Evolutionary conservation across 2,329 filamentous ascomycete genomes (phyloP), one percentile per base, ranked within the genome.

Genomic region (Beauveria sp.): DNA sequence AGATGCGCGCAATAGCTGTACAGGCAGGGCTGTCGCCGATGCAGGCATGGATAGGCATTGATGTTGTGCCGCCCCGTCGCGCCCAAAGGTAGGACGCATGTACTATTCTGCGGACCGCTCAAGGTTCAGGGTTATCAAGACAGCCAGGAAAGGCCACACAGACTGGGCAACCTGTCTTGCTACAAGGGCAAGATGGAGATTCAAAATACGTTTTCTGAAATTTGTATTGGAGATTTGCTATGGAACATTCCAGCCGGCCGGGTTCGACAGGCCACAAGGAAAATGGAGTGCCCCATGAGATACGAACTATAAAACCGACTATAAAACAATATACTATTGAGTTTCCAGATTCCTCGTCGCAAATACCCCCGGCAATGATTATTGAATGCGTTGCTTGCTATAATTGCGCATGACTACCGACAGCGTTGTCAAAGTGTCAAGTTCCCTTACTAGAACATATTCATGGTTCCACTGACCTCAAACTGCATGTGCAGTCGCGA

Each of bases 1-100:
- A 60, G 58, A 60, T 60, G 49, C 49, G 57, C 47, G 38, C 26
- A 38, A 22, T 34, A 45, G 24, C 12, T 34, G 30, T 14, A 26
- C 28, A 46, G 40, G 49, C 46, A 60, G 58, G 58, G 58, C 38
- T 60, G 57, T 59, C 12, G 46, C 24, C 57, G 47, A 59, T 59
- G 49, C 49, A 53, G 26, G 28, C 50, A 53, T 49, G 47, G 49
- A 18, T 24, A 12, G 22, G 38, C 24, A 24, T 28, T 14, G 30
- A 7, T 47, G 20, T 8, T 34, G 30, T 14, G 30, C 30, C 12
- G n/a, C 45, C 38, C 47, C n/a, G 18, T 38, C 10, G 18, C 24
- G 18, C n/a, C 40, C 14, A n/a, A 57, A 38, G 12, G 14, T 18
- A 8, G 54, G 10, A 42, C 20, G 14, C 16, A 22, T 22, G 40